phyloP scores from a whole-genome alignment of 2,329 filamentous ascomycete genomes.

The Colletotrichum tropicale region DNA sequence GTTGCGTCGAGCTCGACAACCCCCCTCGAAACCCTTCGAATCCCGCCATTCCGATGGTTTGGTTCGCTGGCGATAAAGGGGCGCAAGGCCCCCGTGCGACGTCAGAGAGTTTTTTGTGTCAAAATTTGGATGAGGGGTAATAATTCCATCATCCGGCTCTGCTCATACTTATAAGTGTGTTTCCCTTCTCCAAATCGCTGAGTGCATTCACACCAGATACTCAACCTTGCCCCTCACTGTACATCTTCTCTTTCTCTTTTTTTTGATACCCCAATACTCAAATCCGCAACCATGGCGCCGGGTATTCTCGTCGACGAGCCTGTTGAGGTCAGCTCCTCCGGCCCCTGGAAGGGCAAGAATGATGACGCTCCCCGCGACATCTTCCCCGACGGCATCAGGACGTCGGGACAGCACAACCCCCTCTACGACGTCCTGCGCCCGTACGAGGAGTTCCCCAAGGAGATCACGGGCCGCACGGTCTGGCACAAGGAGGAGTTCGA shows the following conservation, averaged over 20 bases:
- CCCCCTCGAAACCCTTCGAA: background rate
- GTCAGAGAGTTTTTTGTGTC: background rate
- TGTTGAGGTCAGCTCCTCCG: background rate
- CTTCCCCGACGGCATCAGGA: slow-evolving; percentile 54
- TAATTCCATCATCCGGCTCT: background rate
- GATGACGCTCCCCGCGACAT: slow-evolving; percentile 37
- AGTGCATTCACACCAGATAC: background rate
- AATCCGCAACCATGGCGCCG: slow-evolving; percentile 21
- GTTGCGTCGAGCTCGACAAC: slow-evolving; percentile 14
- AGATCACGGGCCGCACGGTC: slow-evolving; percentile 74
- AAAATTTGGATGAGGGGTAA: slow-evolving; percentile 1
- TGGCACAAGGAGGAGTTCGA: slow-evolving; percentile 73
- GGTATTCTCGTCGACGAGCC: slow-evolving; percentile 23
- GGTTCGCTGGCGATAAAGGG: background rate
- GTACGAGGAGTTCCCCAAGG: slow-evolving; percentile 72
- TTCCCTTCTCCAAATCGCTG: background rate
- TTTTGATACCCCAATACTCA: background rate
- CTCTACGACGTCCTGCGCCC: slow-evolving; percentile 68
- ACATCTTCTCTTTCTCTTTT: background rate
- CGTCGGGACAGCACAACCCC: slow-evolving; percentile 74
- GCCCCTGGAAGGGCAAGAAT: slow-evolving; percentile 29
- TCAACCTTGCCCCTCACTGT: background rate
- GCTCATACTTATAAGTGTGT: background rate
- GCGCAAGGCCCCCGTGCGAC: background rate
- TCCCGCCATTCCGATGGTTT: background rate